Base-by-base conservation (phyloP, 352 stramenopile species). In the Phytopythium sindhum region DNA sequence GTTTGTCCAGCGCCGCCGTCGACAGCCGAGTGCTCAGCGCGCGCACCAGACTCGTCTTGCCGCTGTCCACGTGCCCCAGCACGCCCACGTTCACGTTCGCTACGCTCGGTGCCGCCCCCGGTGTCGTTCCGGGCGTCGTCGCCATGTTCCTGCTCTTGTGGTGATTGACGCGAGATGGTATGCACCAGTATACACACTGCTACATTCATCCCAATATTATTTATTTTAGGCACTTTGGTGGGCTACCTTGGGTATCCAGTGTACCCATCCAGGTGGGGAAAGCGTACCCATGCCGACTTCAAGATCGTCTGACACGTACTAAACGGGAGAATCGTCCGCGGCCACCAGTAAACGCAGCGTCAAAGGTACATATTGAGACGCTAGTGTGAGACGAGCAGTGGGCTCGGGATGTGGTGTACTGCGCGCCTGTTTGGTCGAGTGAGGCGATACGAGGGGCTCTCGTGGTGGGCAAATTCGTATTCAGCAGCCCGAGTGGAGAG, bases 1-100 rank as follows among this genome's bases (percentile, higher is more conserved):
- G 84, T 77, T 99, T 99, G 78, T 99, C 98, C 60, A 99, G 85
- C 23, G 97, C 85, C 9, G 98, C 97, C 11, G 98, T 99, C 17
- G 95, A 99, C 12, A 99, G 73, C 26, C 96, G 76, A n/a, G 96
- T 99, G 58, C 91, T 98, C 19, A 99, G 75, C 19, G 96, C 96
- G 60, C 97, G 97, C 52, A 99, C 96, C 60, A 97, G 80, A 42
- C 84, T 92, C 60, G 97, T 99, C 80, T 99, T 99, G 52, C 98
- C 98, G 67, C 88, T 97, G 84, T 99, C 98, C 21, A 90, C 97
- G 74, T 99, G 98, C 31, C 98, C 98, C 61, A 99, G 72, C n/a
- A 99, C 89, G 57, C 97, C 97, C 9, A 99, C 86, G 72, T 99
- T 99, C 39, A 99, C 80, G 71, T 99, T 99, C 28, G 57, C 35